These are phyloP conservation scores for Trichoderma gamsii DNA, from an alignment of 495 filamentous ascomycete species.

Conservation along the genomic window DNA sequence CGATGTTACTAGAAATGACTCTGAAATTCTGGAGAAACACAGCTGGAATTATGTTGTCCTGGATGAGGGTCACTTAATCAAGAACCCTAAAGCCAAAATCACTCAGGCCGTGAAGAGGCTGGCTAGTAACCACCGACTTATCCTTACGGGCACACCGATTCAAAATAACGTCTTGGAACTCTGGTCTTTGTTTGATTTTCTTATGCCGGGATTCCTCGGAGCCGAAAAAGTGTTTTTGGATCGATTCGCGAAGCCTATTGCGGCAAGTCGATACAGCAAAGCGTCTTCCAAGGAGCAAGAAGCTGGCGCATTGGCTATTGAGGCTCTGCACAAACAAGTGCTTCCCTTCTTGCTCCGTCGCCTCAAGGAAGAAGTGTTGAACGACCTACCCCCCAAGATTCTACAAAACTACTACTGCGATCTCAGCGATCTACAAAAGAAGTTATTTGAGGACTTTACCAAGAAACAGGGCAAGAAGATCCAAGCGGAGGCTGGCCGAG, in stretches of 20 bases:
- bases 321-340: slow-evolving; percentile 96
- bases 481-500: slow-evolving; percentile 65
- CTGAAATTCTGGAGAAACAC: slow-evolving; percentile 71
- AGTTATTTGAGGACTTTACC: slow-evolving; percentile 91
- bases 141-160: slow-evolving; percentile 94
- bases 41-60: slow-evolving; percentile 97
- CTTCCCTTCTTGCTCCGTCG: slow-evolving; percentile 93
- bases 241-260: slow-evolving; percentile 95
- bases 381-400: slow-evolving; percentile 96
- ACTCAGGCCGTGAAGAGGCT: slow-evolving; percentile 85
- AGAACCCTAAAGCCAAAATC: slow-evolving; percentile 93
- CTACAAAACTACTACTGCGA: slow-evolving; percentile 99
- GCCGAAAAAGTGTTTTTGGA: slow-evolving; percentile 97
- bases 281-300: slow-evolving; percentile 98
- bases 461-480: slow-evolving; percentile 86
- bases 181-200: slow-evolving; percentile 96
- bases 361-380: slow-evolving; percentile 94
- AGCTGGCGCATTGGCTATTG: slow-evolving; percentile 89
- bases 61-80: slow-evolving; percentile 96
- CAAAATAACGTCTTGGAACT: slow-evolving; percentile 96
- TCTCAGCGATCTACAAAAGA: slow-evolving; percentile 89
- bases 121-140: slow-evolving; percentile 84
- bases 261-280: slow-evolving; percentile 88
- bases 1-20: slow-evolving; percentile 92
- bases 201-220: slow-evolving; percentile 98